phyloP scores from a whole-genome alignment of 1,139 yeast genomes.

The Pichia sp. region DNA sequence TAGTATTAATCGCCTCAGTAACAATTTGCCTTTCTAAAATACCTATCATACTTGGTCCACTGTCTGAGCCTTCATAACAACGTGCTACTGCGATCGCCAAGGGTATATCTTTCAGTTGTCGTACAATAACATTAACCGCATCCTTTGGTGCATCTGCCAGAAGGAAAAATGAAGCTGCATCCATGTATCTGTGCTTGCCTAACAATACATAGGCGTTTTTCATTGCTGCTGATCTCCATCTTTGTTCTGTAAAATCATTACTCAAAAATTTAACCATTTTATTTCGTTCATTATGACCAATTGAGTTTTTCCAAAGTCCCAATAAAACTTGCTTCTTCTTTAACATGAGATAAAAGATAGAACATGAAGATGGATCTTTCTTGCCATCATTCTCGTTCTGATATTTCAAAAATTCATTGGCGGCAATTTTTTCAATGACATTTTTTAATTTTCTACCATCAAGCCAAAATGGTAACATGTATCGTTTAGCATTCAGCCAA shows the following conservation, averaged over 20 bases:
- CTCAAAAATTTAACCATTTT: conserved; percentile 72
- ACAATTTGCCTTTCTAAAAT: conserved; percentile 50
- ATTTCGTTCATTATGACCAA: conserved; percentile 72
- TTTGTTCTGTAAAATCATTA: conserved; percentile 63
- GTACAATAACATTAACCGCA: conserved; percentile 66
- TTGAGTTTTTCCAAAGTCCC: conserved; percentile 78
- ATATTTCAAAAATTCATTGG: conserved; percentile 46
- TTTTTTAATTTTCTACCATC: conserved; percentile 44
- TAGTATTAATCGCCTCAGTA: conserved; percentile 51
- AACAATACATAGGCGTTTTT: conserved; percentile 89
- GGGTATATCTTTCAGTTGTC: conserved; percentile 58
- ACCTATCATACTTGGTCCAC: conserved; percentile 43
- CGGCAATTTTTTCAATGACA: conserved; percentile 62
- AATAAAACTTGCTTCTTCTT: conserved; percentile 68
- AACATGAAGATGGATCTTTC: conserved; percentile 69
- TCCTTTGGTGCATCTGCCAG: conserved; percentile 75
- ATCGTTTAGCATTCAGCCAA: conserved; percentile 57
- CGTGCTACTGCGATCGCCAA: conserved; percentile 80
- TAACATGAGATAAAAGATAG: conserved; percentile 73
- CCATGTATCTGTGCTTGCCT: conserved; percentile 79
- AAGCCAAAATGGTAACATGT: conserved; percentile 73
- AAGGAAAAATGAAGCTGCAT: conserved; percentile 86
- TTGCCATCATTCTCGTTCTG: conserved; percentile 30
- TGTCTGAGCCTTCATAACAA: conserved; percentile 53
- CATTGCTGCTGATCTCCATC: conserved; percentile 86